Evolutionary conservation across 768 basidiomycete genomes (phyloP), one percentile per base, ranked within the genome.

Genomic region (Collybiopsis confluens): DNA sequence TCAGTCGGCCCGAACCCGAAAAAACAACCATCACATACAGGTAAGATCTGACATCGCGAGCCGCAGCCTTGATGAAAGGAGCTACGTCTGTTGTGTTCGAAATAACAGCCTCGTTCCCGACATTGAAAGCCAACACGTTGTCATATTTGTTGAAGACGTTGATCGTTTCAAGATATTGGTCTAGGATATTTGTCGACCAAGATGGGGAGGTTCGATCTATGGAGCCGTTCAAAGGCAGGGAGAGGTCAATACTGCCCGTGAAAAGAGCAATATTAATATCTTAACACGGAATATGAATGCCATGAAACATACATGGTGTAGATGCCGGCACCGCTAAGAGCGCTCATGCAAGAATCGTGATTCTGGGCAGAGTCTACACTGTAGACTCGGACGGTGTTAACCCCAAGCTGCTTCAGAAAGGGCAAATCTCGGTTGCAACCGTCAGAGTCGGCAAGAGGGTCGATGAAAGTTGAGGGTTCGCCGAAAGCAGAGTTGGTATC

Each of bases 21-120:
- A 21, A 48, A 30, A n/a, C 45, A 30, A 30, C 2, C n/a, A 13
- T n/a, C 16, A 72, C 85, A 62, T 57, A 88, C 82, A 97, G 75
- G 68, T 93, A 96, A 6, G 92, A 81, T 65, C 85, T 93, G 59
- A 82, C 72, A 65, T 97, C 94, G 36, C 94, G 84, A 24, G 92
- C 91, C 21, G 94, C 94, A 36, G 92, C 92, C 67, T 94, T 95
- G 64, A 97, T 80, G 66, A 81, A 97, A 4, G 92, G 79, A 15
- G 85, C 82, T 9, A 86, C 81, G 27, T 71, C 73, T 15, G 90
- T 90, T 49, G 71, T 69, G 38, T 78, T 76, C 18, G 71, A 43
- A 9, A 75, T 64, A 23, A 78, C 77, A 28, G 85, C 88, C 70
- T 96, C 94, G 62, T 97, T 97, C 20, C 92, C 94, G 55, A 97